Percentiles rank a stretch among this genome's conserved stretches.
These are phyloP conservation scores for Paramyrothecium roridum DNA, from an alignment of 2,329 filamentous ascomycete species.

Conservation along the genomic window DNA sequence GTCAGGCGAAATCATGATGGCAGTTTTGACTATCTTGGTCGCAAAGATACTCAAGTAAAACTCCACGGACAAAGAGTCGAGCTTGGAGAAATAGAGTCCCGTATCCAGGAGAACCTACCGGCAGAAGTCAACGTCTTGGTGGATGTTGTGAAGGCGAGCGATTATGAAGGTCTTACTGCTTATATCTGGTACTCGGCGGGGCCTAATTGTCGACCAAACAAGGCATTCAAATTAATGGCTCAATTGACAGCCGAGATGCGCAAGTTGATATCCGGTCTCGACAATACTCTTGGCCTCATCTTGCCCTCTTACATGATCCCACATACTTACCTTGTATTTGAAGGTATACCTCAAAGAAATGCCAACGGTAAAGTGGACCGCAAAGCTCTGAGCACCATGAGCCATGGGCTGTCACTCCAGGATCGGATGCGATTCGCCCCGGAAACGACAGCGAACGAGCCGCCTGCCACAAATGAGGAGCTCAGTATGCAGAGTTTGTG, in stretches of 20 bases:
- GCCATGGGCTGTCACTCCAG: background rate
- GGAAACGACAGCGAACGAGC: background rate
- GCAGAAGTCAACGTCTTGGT: background rate
- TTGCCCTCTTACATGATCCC: slow-evolving; percentile 14
- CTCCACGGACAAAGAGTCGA: slow-evolving; percentile 14
- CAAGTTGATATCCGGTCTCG: background rate
- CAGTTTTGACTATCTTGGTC: slow-evolving; percentile 9
- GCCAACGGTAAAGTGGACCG: slow-evolving; percentile 12
- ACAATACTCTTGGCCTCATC: background rate
- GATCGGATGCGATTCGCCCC: background rate
- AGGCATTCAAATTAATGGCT: background rate
- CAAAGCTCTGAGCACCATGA: background rate
- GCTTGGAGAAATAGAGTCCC: slow-evolving; percentile 11
- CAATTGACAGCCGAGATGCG: background rate
- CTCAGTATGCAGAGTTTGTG: background rate
- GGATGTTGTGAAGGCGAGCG: background rate
- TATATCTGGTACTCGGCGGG: background rate
- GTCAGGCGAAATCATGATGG: slow-evolving; percentile 9
- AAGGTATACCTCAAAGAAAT: slow-evolving; percentile 7
- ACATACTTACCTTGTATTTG: slow-evolving; percentile 5
- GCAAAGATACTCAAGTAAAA: slow-evolving; percentile 8
- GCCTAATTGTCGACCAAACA: background rate
- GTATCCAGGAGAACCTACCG: background rate
- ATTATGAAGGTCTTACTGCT: background rate
- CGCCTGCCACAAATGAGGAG: background rate